Evolutionary conservation across 768 basidiomycete species (phyloP).

Genomic region (Lactarius evosmus): DNA sequence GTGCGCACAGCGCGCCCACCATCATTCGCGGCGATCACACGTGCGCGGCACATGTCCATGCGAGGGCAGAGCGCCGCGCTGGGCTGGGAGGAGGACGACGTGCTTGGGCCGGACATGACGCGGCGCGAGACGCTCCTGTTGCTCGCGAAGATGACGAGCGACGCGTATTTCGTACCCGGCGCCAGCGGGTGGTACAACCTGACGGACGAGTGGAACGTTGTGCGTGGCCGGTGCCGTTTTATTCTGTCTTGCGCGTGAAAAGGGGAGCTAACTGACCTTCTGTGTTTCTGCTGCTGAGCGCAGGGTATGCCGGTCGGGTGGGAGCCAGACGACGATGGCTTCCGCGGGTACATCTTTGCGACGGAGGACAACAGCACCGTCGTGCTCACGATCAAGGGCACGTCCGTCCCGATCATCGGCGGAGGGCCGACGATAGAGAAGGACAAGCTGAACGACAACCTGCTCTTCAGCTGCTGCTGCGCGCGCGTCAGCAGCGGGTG

Average conservation of each 20-base stretch:
- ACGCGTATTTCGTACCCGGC: slow-evolving; percentile 62
- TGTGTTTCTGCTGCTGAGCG: neutral
- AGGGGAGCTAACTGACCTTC: neutral
- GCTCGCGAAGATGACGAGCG: slow-evolving; percentile 87
- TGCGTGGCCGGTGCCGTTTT: slow-evolving; percentile 32
- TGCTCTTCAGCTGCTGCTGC: slow-evolving; percentile 96
- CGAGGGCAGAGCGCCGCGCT: slow-evolving; percentile 41
- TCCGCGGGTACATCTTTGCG: slow-evolving; percentile 91
- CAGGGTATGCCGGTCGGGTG: slow-evolving; percentile 82
- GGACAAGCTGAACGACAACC: slow-evolving; percentile 93
- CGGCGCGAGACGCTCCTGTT: slow-evolving; percentile 68
- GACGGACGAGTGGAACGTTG: slow-evolving; percentile 58
- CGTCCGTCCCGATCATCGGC: slow-evolving; percentile 68
- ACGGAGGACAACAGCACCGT: slow-evolving; percentile 80
- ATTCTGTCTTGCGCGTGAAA: neutral
- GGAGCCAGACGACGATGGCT: slow-evolving; percentile 84
- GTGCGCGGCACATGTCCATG: slow-evolving; percentile 40
- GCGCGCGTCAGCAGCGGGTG: slow-evolving; percentile 93
- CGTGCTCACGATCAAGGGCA: slow-evolving; percentile 90
- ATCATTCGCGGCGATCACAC: slow-evolving; percentile 38
- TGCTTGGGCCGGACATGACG: slow-evolving; percentile 66
- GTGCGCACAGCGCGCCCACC: slow-evolving; percentile 47
- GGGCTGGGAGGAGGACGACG: slow-evolving; percentile 63
- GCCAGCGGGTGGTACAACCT: slow-evolving; percentile 71
- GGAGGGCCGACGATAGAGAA: slow-evolving; percentile 82